These are phyloP conservation scores for Arthrocladium fulminans DNA, from an alignment of 2,329 filamentous ascomycete genomes.

Conservation along the genomic window DNA sequence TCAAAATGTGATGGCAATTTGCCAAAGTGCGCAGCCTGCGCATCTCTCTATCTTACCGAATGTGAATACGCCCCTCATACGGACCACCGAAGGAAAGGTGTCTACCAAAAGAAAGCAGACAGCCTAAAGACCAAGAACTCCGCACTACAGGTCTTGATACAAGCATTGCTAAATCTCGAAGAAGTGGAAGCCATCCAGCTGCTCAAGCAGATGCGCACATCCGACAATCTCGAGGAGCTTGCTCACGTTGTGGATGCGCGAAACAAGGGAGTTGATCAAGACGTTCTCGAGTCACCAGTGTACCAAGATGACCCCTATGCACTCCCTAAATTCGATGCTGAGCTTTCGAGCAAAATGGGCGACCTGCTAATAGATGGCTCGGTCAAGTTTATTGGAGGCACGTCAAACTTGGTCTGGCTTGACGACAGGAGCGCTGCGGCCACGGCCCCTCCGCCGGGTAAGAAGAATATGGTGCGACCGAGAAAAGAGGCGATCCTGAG, in stretches of 20 bases:
- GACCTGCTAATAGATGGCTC: constrained; percentile 79
- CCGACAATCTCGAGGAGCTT: constrained; percentile 62
- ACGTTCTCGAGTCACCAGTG: constrained; percentile 26
- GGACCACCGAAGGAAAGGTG: constrained; percentile 90
- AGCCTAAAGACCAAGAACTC: constrained; percentile 77
- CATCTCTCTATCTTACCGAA: constrained; percentile 68
- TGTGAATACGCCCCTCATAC: constrained; percentile 95
- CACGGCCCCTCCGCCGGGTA: constrained; percentile 2
- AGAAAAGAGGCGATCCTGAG: constrained; percentile 65
- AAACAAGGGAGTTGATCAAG: constrained; percentile 40
- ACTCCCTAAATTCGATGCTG: constrained; percentile 55
- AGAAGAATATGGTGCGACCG: constrained; percentile 38
- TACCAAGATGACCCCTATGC: constrained; percentile 28
- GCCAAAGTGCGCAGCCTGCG: constrained; percentile 89
- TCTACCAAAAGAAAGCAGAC: constrained; percentile 90
- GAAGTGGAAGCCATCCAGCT: constrained; percentile 77
- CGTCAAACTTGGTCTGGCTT: constrained; percentile 82
- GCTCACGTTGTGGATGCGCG: constrained; percentile 50
- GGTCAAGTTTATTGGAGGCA: constrained; percentile 85
- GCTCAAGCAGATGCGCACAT: constrained; percentile 79
- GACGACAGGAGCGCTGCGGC: constrained; percentile 36
- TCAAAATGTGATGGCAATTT: constrained; percentile 87
- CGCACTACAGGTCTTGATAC: constrained; percentile 83
- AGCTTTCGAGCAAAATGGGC: constrained; percentile 87
- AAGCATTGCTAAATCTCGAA: constrained; percentile 81